Conservation (phyloP, 148 eudicot genomes). For the Camellia japonica region DNA sequence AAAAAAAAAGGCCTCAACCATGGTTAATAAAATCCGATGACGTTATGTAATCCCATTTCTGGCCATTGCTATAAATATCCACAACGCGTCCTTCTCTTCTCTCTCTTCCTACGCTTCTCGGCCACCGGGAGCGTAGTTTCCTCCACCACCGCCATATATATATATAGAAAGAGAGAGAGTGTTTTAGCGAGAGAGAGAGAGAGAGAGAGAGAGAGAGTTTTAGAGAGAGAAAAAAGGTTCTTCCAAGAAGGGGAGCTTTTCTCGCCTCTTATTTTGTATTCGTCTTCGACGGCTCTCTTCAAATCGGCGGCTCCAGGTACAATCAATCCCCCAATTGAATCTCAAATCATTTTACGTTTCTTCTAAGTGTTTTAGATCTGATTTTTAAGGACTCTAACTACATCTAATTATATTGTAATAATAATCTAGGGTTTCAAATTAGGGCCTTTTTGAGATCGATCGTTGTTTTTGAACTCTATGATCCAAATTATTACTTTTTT, state of each 20-base stretch:
- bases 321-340: background rate
- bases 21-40: too few relatives aligned
- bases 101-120: constrained; percentile 14
- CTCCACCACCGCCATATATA: background rate
- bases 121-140: constrained; percentile 15
- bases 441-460: constrained; percentile 6
- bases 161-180: background rate
- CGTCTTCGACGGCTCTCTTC: background rate
- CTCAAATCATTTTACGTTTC: constrained; percentile 4
- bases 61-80: too few relatives aligned
- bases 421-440: background rate
- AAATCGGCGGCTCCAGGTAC: background rate
- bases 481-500: background rate
- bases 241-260: background rate
- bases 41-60: too few relatives aligned
- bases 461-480: background rate
- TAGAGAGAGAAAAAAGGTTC: constrained; percentile 10
- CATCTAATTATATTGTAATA: background rate
- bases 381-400: background rate
- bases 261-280: background rate
- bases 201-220: background rate
- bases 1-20: too few relatives aligned
- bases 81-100: background rate
- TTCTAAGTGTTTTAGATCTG: constrained; percentile 3
- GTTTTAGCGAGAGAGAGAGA: background rate